Percentiles rank a stretch among this genome's conserved stretches.
These are phyloP conservation scores for Pyrenochaeta sp. DNA, from an alignment of 2,329 filamentous ascomycete genomes.

Conservation along the genomic window DNA sequence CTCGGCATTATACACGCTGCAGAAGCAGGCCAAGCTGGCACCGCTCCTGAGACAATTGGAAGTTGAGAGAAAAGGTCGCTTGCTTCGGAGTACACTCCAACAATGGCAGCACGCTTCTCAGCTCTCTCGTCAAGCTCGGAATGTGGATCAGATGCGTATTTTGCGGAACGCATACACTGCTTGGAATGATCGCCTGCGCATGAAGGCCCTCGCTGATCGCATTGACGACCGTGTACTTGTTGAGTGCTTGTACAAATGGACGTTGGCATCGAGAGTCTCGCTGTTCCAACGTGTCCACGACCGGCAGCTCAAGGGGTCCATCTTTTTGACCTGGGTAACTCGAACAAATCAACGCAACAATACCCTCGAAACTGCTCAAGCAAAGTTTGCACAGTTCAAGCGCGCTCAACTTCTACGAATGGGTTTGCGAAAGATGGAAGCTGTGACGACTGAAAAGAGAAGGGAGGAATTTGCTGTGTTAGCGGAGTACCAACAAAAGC, in stretches of 20 bases:
- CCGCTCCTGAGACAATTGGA: conserved; percentile 55
- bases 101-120: conserved; percentile 57
- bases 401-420: conserved; percentile 34
- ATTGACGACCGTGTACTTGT: conserved; percentile 64
- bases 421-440: conserved; percentile 38
- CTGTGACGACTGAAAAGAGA: conserved; percentile 29
- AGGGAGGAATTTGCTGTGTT: conserved; percentile 46
- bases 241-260: conserved; percentile 68
- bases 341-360: conserved; percentile 35
- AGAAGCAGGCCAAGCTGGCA: conserved; percentile 52
- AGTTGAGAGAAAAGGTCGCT: conserved; percentile 52
- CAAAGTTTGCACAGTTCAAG: conserved; percentile 41
- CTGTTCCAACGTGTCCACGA: conserved; percentile 51
- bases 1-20: conserved; percentile 29
- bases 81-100: conserved; percentile 56
- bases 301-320: conserved; percentile 34
- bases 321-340: conserved; percentile 38
- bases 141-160: conserved; percentile 60
- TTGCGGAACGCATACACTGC: conserved; percentile 65
- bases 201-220: conserved; percentile 58
- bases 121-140: conserved; percentile 56
- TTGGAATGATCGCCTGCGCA: conserved; percentile 69
- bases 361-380: conserved; percentile 40
- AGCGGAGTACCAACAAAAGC: conserved; percentile 51
- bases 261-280: conserved; percentile 57